Evolutionary conservation across 495 filamentous ascomycete genomes (phyloP), one percentile per base, ranked within the genome.

Genomic region (Aeminium ludgeri): DNA sequence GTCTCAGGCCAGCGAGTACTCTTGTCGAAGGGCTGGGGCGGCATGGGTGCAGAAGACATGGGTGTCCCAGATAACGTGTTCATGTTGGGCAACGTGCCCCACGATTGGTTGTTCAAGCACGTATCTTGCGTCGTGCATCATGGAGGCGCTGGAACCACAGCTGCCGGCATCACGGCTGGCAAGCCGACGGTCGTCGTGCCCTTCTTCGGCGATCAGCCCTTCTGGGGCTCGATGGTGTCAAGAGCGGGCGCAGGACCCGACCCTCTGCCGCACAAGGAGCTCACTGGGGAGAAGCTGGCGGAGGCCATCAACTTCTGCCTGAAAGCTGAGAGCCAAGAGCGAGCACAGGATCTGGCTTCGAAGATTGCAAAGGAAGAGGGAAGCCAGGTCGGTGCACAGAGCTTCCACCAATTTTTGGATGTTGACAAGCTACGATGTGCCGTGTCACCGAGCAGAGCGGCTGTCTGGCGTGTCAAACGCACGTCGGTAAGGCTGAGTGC

Each of bases 141-240:
- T 41, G 76, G 76, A 10, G 76, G 76, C 20, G 74, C 72, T 12
- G 74, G 76, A 13, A 80, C 76, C 0, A 80, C 74, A 5, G 74
- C 74, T 11, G 70, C 68, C 17, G 76, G 74, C 15, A 64, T 80
- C 1, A 56, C 62, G 0, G 64, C 65, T 34, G 74, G 68, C 4
- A 52, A 61, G n/a, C 73, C 76, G 1, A 80, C 74, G 0, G 59
- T 64, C 5, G 68, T 80, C 5, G 63, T 80, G 0, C 74, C 74
- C 0, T 79, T 80, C 50, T 78, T 79, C 48, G 74, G 73, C 30
- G 76, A 80, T 51, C 70, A 73, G 45, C 66, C 66, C 16, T 70
- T 71, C 46, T 74, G 70, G 70, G 70, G 66, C 11, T 50, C 63
- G 13, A 73, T 74, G 70, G 63, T 72, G 1, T 57, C 59, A n/a